Percentiles rank a stretch among this genome's conserved stretches.
Evolutionary conservation across 495 filamentous ascomycete genomes (phyloP).

Genomic region (Cladorrhinum samala): DNA sequence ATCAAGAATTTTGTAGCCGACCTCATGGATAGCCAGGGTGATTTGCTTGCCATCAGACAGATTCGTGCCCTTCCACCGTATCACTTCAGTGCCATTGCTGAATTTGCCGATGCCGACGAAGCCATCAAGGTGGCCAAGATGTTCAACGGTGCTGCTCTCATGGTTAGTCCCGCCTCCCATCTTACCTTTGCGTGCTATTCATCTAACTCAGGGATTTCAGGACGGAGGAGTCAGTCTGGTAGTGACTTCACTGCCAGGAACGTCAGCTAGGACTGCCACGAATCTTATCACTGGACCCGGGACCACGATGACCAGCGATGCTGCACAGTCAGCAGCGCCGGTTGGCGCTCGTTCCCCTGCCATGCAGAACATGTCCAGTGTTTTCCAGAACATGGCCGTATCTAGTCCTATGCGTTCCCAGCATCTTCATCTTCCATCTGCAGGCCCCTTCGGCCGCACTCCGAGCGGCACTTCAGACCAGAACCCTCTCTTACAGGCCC

Average conservation of each 20-base stretch:
- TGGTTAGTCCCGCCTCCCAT: slow-evolving; percentile 34
- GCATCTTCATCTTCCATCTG: too few species aligned
- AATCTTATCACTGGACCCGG: too few species aligned
- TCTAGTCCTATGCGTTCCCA: slow-evolving; percentile 12
- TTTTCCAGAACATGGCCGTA: slow-evolving; percentile 16
- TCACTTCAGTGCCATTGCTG: slow-evolving; percentile 38
- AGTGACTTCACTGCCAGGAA: slow-evolving; percentile 7
- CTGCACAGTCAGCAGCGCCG: too few species aligned
- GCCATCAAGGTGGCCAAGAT: slow-evolving; percentile 29
- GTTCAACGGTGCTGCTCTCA: slow-evolving; percentile 42
- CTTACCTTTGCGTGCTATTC: slow-evolving; percentile 9
- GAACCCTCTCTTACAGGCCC: too few species aligned
- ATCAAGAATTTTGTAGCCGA: slow-evolving; percentile 41
- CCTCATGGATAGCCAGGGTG: slow-evolving; percentile 47
- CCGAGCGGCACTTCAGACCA: too few species aligned
- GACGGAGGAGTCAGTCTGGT: slow-evolving; percentile 18
- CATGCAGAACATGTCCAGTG: slow-evolving; percentile 11
- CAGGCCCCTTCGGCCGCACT: too few species aligned
- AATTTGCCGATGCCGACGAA: slow-evolving; percentile 49
- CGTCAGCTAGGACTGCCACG: background rate
- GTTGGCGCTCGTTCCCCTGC: too few species aligned
- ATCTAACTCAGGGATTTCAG: slow-evolving; percentile 9
- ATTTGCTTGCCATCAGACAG: slow-evolving; percentile 46
- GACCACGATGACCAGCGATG: too few species aligned
- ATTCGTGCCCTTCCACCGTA: slow-evolving; percentile 28